Evolutionary conservation across 768 basidiomycete species (phyloP).

Genomic region (Gelatoporia subvermispora): DNA sequence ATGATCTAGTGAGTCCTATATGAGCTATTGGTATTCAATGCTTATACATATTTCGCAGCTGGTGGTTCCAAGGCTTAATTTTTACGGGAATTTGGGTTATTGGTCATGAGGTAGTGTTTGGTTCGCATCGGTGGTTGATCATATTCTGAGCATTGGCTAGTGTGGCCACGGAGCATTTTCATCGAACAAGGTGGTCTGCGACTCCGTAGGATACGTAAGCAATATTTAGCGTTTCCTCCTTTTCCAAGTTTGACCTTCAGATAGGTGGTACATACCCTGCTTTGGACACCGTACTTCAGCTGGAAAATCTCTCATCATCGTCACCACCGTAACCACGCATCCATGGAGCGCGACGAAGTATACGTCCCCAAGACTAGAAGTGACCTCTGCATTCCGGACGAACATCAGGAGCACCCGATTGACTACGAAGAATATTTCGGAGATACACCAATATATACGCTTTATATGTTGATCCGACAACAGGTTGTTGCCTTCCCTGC

Average conservation of each 20-base stretch:
- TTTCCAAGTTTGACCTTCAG: not conserved
- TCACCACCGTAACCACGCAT: constrained; percentile 68
- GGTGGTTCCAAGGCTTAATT: constrained; percentile 55
- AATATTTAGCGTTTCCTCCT: constrained; percentile 9
- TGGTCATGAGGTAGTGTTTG: constrained; percentile 46
- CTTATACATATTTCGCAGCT: constrained; percentile 19
- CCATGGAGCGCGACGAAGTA: constrained; percentile 74
- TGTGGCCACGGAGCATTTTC: constrained; percentile 53
- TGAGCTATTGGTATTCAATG: not conserved
- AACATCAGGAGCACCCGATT: constrained; percentile 28
- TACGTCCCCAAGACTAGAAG: constrained; percentile 57
- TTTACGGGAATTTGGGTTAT: constrained; percentile 60
- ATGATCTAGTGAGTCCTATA: constrained; percentile 30
- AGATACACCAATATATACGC: constrained; percentile 56
- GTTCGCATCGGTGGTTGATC: constrained; percentile 3
- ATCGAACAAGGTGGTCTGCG: constrained; percentile 37
- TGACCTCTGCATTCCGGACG: constrained; percentile 45
- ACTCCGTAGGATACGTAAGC: constrained; percentile 40
- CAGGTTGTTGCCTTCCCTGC: constrained; percentile 57
- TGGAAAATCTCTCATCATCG: constrained; percentile 66
- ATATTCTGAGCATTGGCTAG: constrained; percentile 9
- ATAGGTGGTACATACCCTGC: constrained; percentile 28
- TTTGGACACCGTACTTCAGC: constrained; percentile 57
- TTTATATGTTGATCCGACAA: constrained; percentile 49
- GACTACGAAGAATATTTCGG: constrained; percentile 54